Percentiles rank a stretch among this genome's conserved stretches.
Evolutionary conservation across 2,329 filamentous ascomycete genomes (phyloP).

Genomic region (Zymoseptoria crescenta): DNA sequence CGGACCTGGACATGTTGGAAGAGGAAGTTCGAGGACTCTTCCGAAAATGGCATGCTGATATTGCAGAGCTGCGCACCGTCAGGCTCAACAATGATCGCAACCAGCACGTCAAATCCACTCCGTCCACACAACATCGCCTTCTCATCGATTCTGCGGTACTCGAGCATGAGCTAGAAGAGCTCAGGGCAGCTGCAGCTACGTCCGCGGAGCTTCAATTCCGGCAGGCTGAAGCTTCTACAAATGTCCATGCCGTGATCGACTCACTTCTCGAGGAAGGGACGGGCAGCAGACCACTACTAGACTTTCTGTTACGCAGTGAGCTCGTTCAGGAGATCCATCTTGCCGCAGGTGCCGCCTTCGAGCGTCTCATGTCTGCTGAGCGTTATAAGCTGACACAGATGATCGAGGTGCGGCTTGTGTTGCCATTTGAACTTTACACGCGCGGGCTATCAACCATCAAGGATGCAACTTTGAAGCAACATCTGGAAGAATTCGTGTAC

Average conservation of each 20-base stretch:
- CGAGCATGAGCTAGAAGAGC: background rate
- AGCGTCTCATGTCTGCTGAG: slow-evolving; percentile 1
- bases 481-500: slow-evolving; percentile 21
- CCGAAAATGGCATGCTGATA: slow-evolving; percentile 2
- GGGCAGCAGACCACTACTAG: background rate
- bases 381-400: slow-evolving; percentile 9
- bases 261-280: background rate
- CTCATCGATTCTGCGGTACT: background rate
- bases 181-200: background rate
- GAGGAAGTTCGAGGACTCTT: slow-evolving; percentile 6
- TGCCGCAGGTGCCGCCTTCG: background rate
- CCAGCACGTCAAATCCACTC: background rate
- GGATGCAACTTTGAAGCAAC: slow-evolving; percentile 22
- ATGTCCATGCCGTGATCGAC: background rate
- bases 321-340: slow-evolving; percentile 1
- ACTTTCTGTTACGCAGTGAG: slow-evolving; percentile 2
- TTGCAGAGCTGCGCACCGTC: background rate
- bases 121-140: background rate
- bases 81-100: background rate
- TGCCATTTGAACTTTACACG: slow-evolving; percentile 23
- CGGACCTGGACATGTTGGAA: background rate
- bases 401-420: slow-evolving; percentile 16
- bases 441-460: slow-evolving; percentile 18
- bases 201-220: background rate
- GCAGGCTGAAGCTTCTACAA: background rate